Percentiles rank a stretch among this genome's conserved stretches.
Conservation (phyloP, 192 early-diverging fungal genomes). For the Backusella circina region DNA sequence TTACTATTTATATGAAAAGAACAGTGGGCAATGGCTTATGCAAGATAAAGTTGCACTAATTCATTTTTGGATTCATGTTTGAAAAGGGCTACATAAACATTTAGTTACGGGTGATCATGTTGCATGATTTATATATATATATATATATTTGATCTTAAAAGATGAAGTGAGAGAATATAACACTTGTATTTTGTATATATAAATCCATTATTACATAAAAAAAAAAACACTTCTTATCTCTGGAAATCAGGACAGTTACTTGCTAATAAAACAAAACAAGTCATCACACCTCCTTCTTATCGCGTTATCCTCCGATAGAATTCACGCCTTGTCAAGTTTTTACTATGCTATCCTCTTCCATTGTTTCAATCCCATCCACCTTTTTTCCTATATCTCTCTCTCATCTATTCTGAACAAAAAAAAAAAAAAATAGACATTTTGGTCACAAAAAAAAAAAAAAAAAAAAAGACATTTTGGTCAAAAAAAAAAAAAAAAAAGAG, state of each 20-base stretch:
- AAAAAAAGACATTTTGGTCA: background rate
- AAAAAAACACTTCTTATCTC: background rate
- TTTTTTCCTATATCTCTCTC: too few species aligned
- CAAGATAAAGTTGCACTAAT: too few species aligned
- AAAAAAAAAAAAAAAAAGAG: background rate
- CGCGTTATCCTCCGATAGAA: background rate
- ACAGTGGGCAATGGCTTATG: too few species aligned
- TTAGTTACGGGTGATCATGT: too few species aligned
- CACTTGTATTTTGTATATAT: too few species aligned
- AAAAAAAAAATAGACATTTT: background rate
- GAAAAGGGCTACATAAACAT: too few species aligned
- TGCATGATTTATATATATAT: too few species aligned
- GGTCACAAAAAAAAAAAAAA: background rate
- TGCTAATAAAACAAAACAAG: background rate
- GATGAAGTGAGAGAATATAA: too few species aligned
- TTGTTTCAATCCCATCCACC: background rate
- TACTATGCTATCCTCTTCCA: too few species aligned
- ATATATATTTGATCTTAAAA: too few species aligned
- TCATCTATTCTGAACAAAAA: background rate
- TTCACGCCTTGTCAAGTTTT: background rate
- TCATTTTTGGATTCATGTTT: too few species aligned
- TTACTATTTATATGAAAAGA: too few species aligned
- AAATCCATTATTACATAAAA: background rate
- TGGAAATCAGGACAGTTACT: background rate
- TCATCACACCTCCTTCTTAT: background rate